These are phyloP conservation scores for Eucalyptus erythrocorys DNA, from an alignment of 345 rosid species.

Conservation along the genomic window DNA sequence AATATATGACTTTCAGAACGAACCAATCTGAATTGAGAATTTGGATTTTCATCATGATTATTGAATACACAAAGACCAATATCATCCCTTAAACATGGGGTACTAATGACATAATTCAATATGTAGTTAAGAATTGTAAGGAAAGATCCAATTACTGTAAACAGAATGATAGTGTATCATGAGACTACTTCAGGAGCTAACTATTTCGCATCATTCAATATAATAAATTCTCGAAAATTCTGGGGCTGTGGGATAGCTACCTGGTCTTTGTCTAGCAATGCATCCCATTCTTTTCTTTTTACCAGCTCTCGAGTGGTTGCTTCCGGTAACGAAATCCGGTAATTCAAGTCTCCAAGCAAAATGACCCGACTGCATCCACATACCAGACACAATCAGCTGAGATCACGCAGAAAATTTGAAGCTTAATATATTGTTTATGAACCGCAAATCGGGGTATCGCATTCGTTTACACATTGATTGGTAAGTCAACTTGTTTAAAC, in stretches of 20 bases:
- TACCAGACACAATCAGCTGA: neutral
- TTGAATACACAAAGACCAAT: neutral
- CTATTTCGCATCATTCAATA: neutral
- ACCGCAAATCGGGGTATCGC: neutral
- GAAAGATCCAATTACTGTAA: neutral
- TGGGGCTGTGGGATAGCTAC: neutral
- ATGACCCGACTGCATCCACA: neutral
- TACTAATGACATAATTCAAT: neutral
- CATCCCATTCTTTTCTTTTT: neutral
- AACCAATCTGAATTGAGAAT: neutral
- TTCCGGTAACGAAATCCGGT: neutral
- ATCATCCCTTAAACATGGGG: neutral
- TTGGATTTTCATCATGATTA: neutral
- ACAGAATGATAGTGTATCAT: neutral
- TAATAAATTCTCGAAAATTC: neutral
- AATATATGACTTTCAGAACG: conserved; percentile 9
- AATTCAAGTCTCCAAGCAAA: conserved; percentile 3
- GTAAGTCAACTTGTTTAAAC: conserved; percentile 15
- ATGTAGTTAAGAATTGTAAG: neutral
- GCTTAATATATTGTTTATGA: neutral
- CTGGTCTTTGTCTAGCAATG: conserved; percentile 1
- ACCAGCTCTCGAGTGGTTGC: neutral
- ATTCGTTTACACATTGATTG: conserved; percentile 31
- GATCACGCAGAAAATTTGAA: neutral
- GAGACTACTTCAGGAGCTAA: neutral